phyloP scores from a whole-genome alignment of 2,329 filamentous ascomycete genomes.

The Plenodomus biglobosus region DNA sequence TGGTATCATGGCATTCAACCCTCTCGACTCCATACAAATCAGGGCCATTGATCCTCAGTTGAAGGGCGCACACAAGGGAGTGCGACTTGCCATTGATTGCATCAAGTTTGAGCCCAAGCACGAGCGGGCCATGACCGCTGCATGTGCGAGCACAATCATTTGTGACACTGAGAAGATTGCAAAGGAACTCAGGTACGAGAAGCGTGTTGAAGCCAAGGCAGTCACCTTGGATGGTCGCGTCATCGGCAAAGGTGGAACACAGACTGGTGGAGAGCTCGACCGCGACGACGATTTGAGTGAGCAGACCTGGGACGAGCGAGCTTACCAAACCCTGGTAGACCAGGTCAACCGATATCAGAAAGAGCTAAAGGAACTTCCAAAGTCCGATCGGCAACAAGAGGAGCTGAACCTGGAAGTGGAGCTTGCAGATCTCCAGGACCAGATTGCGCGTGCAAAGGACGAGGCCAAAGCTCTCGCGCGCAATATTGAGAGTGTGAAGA shows the following conservation, averaged over 20 bases:
- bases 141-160: slow-evolving; percentile 91
- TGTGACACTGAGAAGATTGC: slow-evolving; percentile 86
- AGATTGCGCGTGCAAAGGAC: slow-evolving; percentile 68
- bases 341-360: slow-evolving; percentile 73
- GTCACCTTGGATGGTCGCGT: slow-evolving; percentile 94
- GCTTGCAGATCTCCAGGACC: slow-evolving; percentile 75
- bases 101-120: slow-evolving; percentile 89
- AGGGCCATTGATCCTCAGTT: slow-evolving; percentile 86
- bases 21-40: slow-evolving; percentile 95
- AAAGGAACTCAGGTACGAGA: slow-evolving; percentile 85
- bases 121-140: slow-evolving; percentile 91
- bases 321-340: slow-evolving; percentile 81
- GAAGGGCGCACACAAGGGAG: slow-evolving; percentile 82
- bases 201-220: slow-evolving; percentile 84
- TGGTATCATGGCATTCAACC: slow-evolving; percentile 89
- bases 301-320: slow-evolving; percentile 84
- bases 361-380: slow-evolving; percentile 78
- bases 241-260: slow-evolving; percentile 93
- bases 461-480: slow-evolving; percentile 78
- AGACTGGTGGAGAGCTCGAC: slow-evolving; percentile 89
- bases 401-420: slow-evolving; percentile 83
- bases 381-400: slow-evolving; percentile 71
- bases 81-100: slow-evolving; percentile 88
- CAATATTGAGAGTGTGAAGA: slow-evolving; percentile 81
- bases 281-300: slow-evolving; percentile 65